phyloP scores from a whole-genome alignment of 2,329 filamentous ascomycete species.

The Celoporthe dispersa region DNA sequence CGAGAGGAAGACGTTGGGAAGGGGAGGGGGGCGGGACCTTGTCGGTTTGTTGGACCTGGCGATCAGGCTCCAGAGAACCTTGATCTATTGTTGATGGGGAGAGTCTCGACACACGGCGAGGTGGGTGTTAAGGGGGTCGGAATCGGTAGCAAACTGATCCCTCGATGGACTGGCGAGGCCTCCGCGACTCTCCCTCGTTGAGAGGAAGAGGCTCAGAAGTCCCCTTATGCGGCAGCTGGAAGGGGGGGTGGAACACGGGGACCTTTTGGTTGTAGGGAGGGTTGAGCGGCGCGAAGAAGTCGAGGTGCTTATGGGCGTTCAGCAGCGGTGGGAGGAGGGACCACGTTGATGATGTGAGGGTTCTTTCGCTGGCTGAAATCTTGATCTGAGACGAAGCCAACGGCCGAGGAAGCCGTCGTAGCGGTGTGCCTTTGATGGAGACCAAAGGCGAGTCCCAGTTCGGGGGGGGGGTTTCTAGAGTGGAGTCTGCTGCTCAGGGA shows the following conservation, averaged over 20 bases:
- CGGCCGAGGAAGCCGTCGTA: conserved; percentile 68
- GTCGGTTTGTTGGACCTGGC: conserved; percentile 28
- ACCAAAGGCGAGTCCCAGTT: conserved; percentile 63
- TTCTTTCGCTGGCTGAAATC: conserved; percentile 70
- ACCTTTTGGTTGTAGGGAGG: conserved; percentile 48
- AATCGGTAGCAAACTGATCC: conserved; percentile 93
- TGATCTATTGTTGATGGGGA: conserved; percentile 17
- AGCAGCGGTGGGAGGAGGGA: conserved; percentile 61
- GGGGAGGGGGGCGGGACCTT: conserved; percentile 8
- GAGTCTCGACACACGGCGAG: conserved; percentile 33
- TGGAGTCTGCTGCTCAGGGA: conserved; percentile 9
- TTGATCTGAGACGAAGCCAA: conserved; percentile 67
- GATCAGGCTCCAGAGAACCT: conserved; percentile 3
- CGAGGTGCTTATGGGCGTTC: conserved; percentile 51
- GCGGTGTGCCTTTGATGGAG: conserved; percentile 63
- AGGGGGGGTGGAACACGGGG: conserved; percentile 62
- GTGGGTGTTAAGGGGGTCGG: conserved; percentile 86
- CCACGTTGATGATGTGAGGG: conserved; percentile 69
- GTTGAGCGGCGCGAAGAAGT: conserved; percentile 57
- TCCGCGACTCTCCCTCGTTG: conserved; percentile 98
- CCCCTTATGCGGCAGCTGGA: conserved; percentile 99
- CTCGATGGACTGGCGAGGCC: conserved; percentile 90
- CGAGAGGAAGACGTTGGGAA: no score
- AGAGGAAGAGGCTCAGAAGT: conserved; percentile 99
- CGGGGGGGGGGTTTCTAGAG: conserved; percentile 3